A percentile compares a stretch with the other conserved stretches of the same genome.
Evolutionary conservation across 768 basidiomycete species (phyloP).

Genomic region (Megacollybia marginata): DNA sequence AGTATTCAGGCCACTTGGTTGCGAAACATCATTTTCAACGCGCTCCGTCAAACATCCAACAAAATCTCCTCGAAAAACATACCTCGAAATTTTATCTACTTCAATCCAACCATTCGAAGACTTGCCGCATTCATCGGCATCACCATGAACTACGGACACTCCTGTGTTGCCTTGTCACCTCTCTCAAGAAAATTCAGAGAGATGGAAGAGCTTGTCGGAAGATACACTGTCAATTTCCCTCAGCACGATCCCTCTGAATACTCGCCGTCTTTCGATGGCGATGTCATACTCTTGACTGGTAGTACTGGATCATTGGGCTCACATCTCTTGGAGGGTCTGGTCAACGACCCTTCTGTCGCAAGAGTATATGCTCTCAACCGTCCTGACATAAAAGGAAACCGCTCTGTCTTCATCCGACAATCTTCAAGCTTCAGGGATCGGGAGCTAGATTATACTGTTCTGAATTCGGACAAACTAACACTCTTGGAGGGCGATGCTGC

Average conservation of each 20-base stretch:
- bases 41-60: constrained; percentile 9
- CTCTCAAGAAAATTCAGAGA: not conserved
- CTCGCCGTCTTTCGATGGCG: constrained; percentile 2
- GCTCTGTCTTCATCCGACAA: constrained; percentile 13
- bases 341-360: constrained; percentile 16
- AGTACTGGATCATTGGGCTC: constrained; percentile 28
- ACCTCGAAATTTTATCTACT: constrained; percentile 17
- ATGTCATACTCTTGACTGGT: constrained; percentile 27
- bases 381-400: not conserved
- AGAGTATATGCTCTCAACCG: constrained; percentile 30
- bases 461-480: constrained; percentile 16
- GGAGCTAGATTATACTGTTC: constrained; percentile 13
- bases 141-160: not conserved
- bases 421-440: constrained; percentile 11
- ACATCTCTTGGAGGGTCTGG: constrained; percentile 22
- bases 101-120: constrained; percentile 15
- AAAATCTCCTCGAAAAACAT: constrained; percentile 11
- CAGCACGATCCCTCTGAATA: not conserved
- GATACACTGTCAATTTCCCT: constrained; percentile 14
- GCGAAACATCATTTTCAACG: constrained; percentile 21
- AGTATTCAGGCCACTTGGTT: constrained; percentile 31
- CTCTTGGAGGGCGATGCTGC: constrained; percentile 15
- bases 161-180: not conserved
- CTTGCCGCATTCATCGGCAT: constrained; percentile 8
- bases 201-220: constrained; percentile 17